These are phyloP conservation scores for Bombardia bombarda DNA, from an alignment of 495 filamentous ascomycete genomes.

Conservation along the genomic window DNA sequence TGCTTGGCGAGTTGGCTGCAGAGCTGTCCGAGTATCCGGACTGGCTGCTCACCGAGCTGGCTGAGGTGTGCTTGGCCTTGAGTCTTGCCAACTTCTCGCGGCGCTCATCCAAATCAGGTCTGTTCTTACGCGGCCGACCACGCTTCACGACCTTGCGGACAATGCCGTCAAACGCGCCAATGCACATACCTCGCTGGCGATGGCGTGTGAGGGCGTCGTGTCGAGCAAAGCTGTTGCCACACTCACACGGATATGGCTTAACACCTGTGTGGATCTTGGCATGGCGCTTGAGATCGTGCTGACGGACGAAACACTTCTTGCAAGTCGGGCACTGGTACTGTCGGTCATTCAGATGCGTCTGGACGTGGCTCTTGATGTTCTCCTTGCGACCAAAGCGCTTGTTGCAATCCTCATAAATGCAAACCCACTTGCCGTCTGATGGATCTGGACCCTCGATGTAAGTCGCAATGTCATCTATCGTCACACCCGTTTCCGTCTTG, in stretches of 20 bases:
- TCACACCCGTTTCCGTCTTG: conserved; percentile 65
- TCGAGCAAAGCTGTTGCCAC: conserved; percentile 82
- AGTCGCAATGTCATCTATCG: conserved; percentile 73
- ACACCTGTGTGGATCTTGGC: conserved; percentile 91
- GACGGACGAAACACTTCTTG: conserved; percentile 88
- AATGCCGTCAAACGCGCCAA: conserved; percentile 80
- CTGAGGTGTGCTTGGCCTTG: conserved; percentile 42
- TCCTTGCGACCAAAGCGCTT: conserved; percentile 89
- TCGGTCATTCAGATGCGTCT: conserved; percentile 92
- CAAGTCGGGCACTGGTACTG: conserved; percentile 87
- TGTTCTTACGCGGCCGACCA: conserved; percentile 38
- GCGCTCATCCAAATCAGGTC: conserved; percentile 52
- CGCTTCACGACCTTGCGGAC: conserved; percentile 52
- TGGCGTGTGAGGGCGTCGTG: conserved; percentile 94
- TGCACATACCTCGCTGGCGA: conserved; percentile 88
- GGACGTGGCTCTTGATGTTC: conserved; percentile 96
- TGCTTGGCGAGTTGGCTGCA: conserved; percentile 34
- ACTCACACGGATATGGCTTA: conserved; percentile 86
- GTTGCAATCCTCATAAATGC: conserved; percentile 69
- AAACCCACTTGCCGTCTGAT: conserved; percentile 74
- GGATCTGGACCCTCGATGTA: conserved; percentile 78
- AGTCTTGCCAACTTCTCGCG: conserved; percentile 52
- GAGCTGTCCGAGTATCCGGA: conserved; percentile 43
- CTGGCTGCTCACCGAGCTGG: conserved; percentile 30
- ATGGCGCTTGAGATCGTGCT: conserved; percentile 94